These are phyloP conservation scores for Solanum appendiculatum DNA, from an alignment of 257 asterid genomes.

Conservation along the genomic window DNA sequence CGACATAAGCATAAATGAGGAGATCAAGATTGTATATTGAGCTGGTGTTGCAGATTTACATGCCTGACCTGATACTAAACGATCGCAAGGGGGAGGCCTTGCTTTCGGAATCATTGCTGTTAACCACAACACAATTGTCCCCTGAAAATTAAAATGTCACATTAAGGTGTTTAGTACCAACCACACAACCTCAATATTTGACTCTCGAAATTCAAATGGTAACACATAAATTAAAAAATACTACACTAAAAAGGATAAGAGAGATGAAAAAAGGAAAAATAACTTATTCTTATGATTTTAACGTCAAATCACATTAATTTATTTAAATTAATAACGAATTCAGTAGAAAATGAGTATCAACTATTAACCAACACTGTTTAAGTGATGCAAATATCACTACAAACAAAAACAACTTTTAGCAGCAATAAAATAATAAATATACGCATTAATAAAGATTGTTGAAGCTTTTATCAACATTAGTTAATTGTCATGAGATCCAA, in stretches of 20 bases:
- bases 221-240: not conserved
- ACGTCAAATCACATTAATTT: not conserved
- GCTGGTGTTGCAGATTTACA: conserved; percentile 30
- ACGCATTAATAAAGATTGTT: no score
- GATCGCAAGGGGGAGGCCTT: conserved; percentile 36
- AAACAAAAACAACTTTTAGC: no score
- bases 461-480: no score
- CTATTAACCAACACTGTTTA: not conserved
- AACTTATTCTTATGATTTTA: not conserved
- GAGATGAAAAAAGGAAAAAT: not conserved
- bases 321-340: not conserved
- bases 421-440: no score
- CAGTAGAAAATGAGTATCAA: not conserved
- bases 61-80: not conserved
- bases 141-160: conserved; percentile 16
- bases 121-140: conserved; percentile 48
- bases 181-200: not conserved
- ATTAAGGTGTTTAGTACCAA: not conserved
- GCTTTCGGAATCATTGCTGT: conserved; percentile 42
- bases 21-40: conserved; percentile 26
- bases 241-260: not conserved
- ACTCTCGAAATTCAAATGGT: rapidly evolving
- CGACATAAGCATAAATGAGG: conserved; percentile 47
- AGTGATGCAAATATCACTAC: not conserved
- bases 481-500: no score